Conservation (phyloP, 2,329 filamentous ascomycete genomes). For the Lecanoromycetidae sp. region DNA sequence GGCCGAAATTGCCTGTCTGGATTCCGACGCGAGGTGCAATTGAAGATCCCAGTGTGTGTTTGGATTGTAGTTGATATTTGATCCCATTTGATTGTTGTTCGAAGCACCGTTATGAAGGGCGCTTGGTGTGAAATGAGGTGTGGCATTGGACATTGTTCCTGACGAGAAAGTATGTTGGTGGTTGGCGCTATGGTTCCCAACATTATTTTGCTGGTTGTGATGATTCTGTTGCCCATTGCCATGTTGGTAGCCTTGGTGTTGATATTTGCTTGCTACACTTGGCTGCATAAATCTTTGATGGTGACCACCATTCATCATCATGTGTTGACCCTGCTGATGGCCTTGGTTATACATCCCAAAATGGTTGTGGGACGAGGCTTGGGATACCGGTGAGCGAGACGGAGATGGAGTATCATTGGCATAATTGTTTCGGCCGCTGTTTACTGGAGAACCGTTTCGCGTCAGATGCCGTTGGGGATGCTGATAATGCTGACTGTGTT, state of each 20-base stretch:
- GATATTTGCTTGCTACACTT: constrained; percentile 36
- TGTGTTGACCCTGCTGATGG: constrained; percentile 36
- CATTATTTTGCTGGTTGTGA: constrained; percentile 21
- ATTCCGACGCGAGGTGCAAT: constrained; percentile 64
- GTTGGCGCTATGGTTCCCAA: constrained; percentile 24
- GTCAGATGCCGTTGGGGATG: constrained; percentile 33
- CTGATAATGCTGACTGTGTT: constrained; percentile 30
- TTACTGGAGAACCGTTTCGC: constrained; percentile 33
- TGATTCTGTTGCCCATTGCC: constrained; percentile 26
- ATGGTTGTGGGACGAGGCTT: constrained; percentile 31
- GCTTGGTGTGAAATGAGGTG: constrained; percentile 46
- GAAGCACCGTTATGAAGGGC: constrained; percentile 50
- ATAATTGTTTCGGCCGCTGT: constrained; percentile 33
- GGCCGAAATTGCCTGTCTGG: constrained; percentile 59
- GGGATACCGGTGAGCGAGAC: constrained; percentile 35
- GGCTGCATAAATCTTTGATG: constrained; percentile 40
- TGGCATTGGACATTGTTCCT: constrained; percentile 34
- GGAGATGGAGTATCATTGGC: constrained; percentile 37
- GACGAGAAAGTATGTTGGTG: constrained; percentile 41
- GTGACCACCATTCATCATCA: constrained; percentile 39
- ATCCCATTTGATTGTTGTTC: constrained; percentile 41
- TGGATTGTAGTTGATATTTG: constrained; percentile 48
- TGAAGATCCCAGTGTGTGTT: constrained; percentile 80
- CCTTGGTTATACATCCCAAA: constrained; percentile 37
- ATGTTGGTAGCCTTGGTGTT: constrained; percentile 29